Conservation (phyloP, 495 filamentous ascomycete species). For the Aspergillus ostianus region DNA sequence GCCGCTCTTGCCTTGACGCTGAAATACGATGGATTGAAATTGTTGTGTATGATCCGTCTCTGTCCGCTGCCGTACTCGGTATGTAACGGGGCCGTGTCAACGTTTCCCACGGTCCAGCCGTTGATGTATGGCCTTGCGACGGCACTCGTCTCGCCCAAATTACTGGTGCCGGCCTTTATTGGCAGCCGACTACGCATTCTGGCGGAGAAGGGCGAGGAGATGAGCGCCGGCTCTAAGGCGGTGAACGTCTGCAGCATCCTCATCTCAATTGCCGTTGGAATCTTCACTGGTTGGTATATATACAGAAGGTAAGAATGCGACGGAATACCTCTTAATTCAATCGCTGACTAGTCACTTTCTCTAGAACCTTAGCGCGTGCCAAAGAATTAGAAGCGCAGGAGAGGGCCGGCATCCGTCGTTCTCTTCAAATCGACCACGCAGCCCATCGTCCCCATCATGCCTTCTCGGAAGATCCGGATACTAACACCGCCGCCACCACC, state of each 20-base stretch:
- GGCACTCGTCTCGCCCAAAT: conserved; percentile 71
- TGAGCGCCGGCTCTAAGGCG: conserved; percentile 52
- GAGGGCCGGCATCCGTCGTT: conserved; percentile 47
- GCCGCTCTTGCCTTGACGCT: conserved; percentile 65
- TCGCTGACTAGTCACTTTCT: conserved; percentile 9
- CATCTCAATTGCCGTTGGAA: conserved; percentile 65
- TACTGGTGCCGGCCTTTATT: conserved; percentile 91
- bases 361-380: conserved; percentile 76
- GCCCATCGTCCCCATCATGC: conserved; percentile 36
- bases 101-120: conserved; percentile 82
- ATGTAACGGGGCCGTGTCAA: conserved; percentile 90
- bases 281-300: conserved; percentile 77
- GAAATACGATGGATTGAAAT: conserved; percentile 80
- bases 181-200: conserved; percentile 67
- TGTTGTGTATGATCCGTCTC: conserved; percentile 88
- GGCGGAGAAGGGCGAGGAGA: conserved; percentile 64
- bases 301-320: conserved; percentile 58
- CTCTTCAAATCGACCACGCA: conserved; percentile 40
- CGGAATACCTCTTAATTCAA: background rate
- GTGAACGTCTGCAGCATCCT: conserved; percentile 84
- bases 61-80: conserved; percentile 94
- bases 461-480: conserved; percentile 48
- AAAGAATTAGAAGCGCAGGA: conserved; percentile 83
- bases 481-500: conserved; percentile 41
- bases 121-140: conserved; percentile 78